Evolutionary conservation across 2,329 filamentous ascomycete species (phyloP), one percentile per base, ranked within the genome.

Genomic region (Hypoxylon sp.): DNA sequence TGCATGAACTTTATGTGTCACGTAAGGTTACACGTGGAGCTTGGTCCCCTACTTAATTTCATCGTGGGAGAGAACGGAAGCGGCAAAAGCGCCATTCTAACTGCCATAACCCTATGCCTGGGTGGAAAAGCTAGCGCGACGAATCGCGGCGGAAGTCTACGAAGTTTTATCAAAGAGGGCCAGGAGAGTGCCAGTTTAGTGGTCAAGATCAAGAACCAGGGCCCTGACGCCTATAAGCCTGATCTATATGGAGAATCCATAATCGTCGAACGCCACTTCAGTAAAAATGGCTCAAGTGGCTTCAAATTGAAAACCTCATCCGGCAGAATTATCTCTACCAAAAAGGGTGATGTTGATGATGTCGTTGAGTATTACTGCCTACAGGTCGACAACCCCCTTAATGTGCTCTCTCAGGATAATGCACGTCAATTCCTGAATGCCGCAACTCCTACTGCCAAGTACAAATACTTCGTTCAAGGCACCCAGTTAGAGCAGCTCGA

Each of bases 1-100:
- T 97, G 94, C 78, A 88, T 90, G 74, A 98, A 98, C 79, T 98
- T 98, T 81, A 98, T 98, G 96, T 98, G 95, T 76, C 96, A 99
- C 78, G 85, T 90, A 48, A 90, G 91, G 61, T 86, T 98, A 17
- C 89, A 91, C 47, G 92, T 97, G 66, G 88, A 92, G 63, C 85
- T 99, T n/a, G 96, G 96, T 0, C 96, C 96, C 0, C 84, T 98
- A 39, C 97, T 99, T 80, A 99, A 99, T 80, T 99, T 99, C 81
- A 94, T 99, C 69, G 94, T 98, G 61, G 96, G 96, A 14, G 94
- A 97, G 79, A 99, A 99, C 78, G 96, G 96, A 33, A 98, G 95
- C 78, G 96, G 96, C 37, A 99, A 99, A 83, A 99, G 96, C 79
- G 96, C 96, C 2, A 92, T 98, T 13, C 83, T 99, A 29, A 98